Conservation (phyloP, 73 alveolate genomes). For the Symbiodinium pilosum region DNA sequence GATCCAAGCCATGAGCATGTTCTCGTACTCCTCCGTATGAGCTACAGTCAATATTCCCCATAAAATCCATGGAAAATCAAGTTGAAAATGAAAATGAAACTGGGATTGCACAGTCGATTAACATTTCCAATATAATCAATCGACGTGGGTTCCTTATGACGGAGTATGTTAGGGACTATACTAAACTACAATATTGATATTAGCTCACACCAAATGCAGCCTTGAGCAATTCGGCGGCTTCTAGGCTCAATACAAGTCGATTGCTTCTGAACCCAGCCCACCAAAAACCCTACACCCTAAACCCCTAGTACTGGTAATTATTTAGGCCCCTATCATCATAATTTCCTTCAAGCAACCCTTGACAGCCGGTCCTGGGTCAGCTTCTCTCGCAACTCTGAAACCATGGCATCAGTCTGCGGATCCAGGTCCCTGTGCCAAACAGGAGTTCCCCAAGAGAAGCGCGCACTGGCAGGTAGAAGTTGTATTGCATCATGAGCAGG, state of each 20-base stretch:
- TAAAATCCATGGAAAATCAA: not conserved
- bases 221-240: no score
- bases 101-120: not conserved
- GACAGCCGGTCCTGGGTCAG: slow-evolving; percentile 21
- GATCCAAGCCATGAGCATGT: slow-evolving; percentile 85
- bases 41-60: no score
- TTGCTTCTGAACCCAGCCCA: no score
- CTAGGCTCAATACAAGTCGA: no score
- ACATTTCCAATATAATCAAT: not conserved
- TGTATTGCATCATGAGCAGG: no score
- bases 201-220: no score
- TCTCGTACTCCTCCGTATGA: slow-evolving; percentile 10
- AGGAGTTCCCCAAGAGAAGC: not conserved
- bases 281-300: not conserved
- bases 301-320: not conserved
- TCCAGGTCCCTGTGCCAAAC: slow-evolving; percentile 45
- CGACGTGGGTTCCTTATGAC: no score
- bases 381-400: slow-evolving; percentile 54
- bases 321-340: not conserved
- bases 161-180: no score
- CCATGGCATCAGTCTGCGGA: slow-evolving; percentile 35
- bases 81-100: not conserved
- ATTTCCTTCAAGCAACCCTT: no score
- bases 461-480: no score
- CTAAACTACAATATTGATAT: no score